These are phyloP conservation scores for Lantana camara DNA, from an alignment of 257 asterid species.

Conservation along the genomic window DNA sequence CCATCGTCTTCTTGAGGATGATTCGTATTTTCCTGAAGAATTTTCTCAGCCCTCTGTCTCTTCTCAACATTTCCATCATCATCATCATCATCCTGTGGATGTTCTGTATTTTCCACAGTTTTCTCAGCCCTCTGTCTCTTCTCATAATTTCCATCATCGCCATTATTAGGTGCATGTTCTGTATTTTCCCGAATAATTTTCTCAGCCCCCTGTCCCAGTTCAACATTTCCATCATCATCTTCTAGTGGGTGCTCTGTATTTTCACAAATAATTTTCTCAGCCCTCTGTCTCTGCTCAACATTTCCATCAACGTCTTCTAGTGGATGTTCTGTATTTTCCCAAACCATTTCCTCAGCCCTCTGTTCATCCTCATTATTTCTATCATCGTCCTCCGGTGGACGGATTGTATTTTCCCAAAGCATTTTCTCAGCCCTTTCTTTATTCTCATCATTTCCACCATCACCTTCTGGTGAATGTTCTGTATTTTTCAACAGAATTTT, in stretches of 20 bases:
- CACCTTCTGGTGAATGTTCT: too few relatives aligned
- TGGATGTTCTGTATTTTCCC: constrained; percentile 37
- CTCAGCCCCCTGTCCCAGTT: constrained; percentile 5
- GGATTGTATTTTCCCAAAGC: too few relatives aligned
- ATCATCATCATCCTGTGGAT: constrained; percentile 34
- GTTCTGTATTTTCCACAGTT: constrained; percentile 43
- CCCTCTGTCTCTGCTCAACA: too few relatives aligned
- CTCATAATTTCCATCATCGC: too few relatives aligned
- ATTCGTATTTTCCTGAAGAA: too few relatives aligned
- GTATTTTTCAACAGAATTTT: too few relatives aligned
- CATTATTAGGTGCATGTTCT: constrained; percentile 26
- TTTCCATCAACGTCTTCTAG: constrained; percentile 22
- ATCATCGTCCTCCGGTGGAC: not conserved
- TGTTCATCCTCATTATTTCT: constrained; percentile 43
- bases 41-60: too few relatives aligned
- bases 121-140: constrained; percentile 35
- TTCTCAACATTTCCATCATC: too few relatives aligned
- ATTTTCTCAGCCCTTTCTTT: too few relatives aligned
- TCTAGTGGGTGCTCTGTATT: constrained; percentile 26
- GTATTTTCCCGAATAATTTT: constrained; percentile 37
- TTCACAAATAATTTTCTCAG: too few relatives aligned
- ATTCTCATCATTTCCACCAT: too few relatives aligned
- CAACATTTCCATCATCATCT: constrained; percentile 35
- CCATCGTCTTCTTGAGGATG: constrained; percentile 28
- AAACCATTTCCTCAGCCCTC: constrained; percentile 43